Base-by-base conservation (phyloP, 2,329 filamentous ascomycete species). In the Aureobasidium melanogenum region DNA sequence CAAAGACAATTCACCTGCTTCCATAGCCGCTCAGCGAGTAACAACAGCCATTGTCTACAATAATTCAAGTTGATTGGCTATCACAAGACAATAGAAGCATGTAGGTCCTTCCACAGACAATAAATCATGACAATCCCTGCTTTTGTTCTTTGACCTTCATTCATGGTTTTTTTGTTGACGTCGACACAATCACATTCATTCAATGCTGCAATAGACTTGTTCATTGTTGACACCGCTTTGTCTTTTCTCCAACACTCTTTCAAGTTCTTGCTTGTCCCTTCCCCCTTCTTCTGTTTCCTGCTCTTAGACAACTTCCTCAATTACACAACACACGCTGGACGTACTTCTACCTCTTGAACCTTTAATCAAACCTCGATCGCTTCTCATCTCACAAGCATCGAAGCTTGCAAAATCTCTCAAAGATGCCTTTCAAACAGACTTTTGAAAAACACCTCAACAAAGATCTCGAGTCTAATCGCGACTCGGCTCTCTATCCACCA, bases 381-480 rank as follows among this genome's bases (percentile, higher is more conserved):
- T 15, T 17, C 14, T 19, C 9, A 9, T 7, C 12, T 24, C 19
- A 36, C 28, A 38, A 38, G 43, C n/a, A 3, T 17, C 15, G 34
- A 41, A 62, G 30, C 48, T 6, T 51, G 28, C 6, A 39, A 47
- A 15, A 30, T 17, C 4, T 26, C 8, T n/a, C 26, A n/a, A 48
- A 64, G 30, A 70, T 70, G 67, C 50, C 69, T 48, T 71, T 72
- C 65, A 62, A 65, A 44, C 62, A 66, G 51, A 56, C 46, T 58
- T 72, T 72, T 60, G 71, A 73, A 62, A 68, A 66, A 60, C 64
- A 67, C 30, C 61, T 70, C 60, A 73, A 74, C 65, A 63, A 67
- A 47, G 63, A 72, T 41, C 70, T 73, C 67, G 66, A 71, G 56
- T 63, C 63, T 26, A 63, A 66, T 34, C 48, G 64, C 26, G 60